These are phyloP conservation scores for Cetradonia linearis DNA, from an alignment of 495 filamentous ascomycete species.

Conservation along the genomic window DNA sequence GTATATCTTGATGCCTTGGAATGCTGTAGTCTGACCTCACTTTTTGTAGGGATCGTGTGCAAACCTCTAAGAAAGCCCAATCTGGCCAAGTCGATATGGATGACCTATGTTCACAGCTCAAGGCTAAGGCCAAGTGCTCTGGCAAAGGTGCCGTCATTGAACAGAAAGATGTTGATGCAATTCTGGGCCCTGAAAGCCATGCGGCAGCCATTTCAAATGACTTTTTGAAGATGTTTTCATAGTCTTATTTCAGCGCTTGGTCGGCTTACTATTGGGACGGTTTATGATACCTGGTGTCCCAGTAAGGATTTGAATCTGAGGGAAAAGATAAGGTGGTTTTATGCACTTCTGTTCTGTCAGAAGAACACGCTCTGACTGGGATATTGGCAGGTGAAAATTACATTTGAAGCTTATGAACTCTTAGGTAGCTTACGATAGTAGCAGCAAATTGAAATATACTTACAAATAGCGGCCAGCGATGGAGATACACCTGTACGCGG, in stretches of 20 bases:
- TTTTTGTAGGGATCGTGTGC: slow-evolving; percentile 71
- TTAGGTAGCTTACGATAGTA: not conserved
- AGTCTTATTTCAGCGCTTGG: not conserved
- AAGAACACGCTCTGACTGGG: not conserved
- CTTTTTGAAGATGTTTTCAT: slow-evolving; percentile 21
- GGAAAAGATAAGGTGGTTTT: not conserved
- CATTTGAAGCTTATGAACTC: not conserved
- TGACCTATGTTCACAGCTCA: slow-evolving; percentile 81
- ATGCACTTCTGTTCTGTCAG: not conserved
- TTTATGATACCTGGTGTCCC: not conserved
- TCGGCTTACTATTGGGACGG: not conserved
- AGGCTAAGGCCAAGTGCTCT: slow-evolving; percentile 91
- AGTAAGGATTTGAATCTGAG: not conserved
- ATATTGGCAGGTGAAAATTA: not conserved
- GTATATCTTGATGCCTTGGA: not conserved
- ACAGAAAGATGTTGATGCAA: slow-evolving; percentile 75
- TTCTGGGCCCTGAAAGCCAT: slow-evolving; percentile 53
- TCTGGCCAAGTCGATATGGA: slow-evolving; percentile 89
- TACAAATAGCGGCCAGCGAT: not conserved
- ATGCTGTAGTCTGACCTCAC: slow-evolving; percentile 22
- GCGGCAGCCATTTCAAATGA: slow-evolving; percentile 21
- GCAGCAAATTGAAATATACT: not conserved
- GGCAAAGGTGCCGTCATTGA: slow-evolving; percentile 87
- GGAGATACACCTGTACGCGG: too few relatives aligned
- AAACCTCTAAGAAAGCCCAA: slow-evolving; percentile 75